These are phyloP conservation scores for Vanrija sp. DNA, from an alignment of 1,284 basidiomycete genomes.

Conservation along the genomic window DNA sequence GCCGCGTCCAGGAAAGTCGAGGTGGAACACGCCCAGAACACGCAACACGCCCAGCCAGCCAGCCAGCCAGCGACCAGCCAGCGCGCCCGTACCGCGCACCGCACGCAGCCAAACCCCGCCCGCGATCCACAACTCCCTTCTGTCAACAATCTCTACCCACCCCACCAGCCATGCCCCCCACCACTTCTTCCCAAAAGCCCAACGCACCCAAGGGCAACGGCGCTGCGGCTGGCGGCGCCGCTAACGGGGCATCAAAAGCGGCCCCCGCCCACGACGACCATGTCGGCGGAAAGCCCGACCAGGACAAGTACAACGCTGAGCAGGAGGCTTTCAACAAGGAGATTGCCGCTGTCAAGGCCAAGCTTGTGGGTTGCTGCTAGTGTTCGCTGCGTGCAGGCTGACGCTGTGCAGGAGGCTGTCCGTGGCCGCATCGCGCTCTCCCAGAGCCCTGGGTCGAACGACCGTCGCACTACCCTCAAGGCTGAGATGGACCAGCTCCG, in stretches of 20 bases:
- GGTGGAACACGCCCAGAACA: background rate
- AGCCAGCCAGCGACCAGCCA: background rate
- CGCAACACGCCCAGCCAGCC: background rate
- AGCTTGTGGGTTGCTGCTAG: constrained; percentile 61
- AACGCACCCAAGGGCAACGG: constrained; percentile 20
- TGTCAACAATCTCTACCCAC: constrained; percentile 1
- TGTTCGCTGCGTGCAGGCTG: background rate
- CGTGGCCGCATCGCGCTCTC: constrained; percentile 71
- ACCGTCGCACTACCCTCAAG: constrained; percentile 66
- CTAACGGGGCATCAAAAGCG: constrained; percentile 9
- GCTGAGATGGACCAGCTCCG: constrained; percentile 79
- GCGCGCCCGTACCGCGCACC: too few relatives aligned
- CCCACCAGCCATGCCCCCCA: constrained; percentile 40
- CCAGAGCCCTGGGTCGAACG: constrained; percentile 55
- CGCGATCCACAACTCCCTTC: background rate
- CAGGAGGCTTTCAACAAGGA: constrained; percentile 76
- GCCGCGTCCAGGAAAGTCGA: background rate
- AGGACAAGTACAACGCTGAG: constrained; percentile 71
- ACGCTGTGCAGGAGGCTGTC: constrained; percentile 60
- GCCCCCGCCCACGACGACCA: constrained; percentile 34
- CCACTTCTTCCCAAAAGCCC: constrained; percentile 44
- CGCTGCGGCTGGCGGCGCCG: constrained; percentile 19
- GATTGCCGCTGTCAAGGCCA: constrained; percentile 72
- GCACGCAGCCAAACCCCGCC: background rate
- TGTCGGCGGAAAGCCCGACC: constrained; percentile 66